Evolutionary conservation across 768 basidiomycete species (phyloP).

Genomic region (Coprinopsis strossmayeri): DNA sequence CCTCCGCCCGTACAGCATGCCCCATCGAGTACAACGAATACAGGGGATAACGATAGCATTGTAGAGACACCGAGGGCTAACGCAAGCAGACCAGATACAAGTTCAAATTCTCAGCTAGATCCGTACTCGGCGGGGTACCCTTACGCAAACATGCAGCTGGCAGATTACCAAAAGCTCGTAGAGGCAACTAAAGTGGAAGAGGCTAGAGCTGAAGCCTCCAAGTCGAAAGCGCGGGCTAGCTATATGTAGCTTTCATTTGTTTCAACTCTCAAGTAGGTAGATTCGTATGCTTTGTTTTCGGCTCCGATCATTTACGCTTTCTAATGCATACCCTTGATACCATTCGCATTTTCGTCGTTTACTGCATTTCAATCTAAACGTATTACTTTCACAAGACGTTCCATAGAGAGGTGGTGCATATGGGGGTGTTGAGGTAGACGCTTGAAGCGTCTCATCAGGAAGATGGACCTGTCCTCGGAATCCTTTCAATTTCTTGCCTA

Average conservation of each 20-base stretch:
- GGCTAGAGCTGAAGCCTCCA: not conserved
- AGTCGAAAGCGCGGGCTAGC: not conserved
- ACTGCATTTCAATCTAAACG: too few species aligned
- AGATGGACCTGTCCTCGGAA: too few species aligned
- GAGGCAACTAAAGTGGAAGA: not conserved
- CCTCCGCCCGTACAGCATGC: slow-evolving; percentile 4
- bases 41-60: slow-evolving; percentile 1
- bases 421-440: too few species aligned
- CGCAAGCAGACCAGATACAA: not conserved
- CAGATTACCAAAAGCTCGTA: not conserved
- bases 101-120: not conserved
- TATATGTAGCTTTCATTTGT: slow-evolving; percentile 1
- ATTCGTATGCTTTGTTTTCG: not conserved
- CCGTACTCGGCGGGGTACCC: not conserved
- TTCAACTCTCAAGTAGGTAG: not conserved
- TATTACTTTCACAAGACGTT: too few species aligned
- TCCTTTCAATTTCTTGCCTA: too few species aligned
- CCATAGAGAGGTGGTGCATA: too few species aligned
- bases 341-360: too few species aligned
- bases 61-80: not conserved
- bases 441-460: too few species aligned
- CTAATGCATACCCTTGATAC: not conserved
- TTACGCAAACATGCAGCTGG: not conserved
- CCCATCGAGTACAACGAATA: not conserved
- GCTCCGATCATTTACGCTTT: not conserved